A percentile compares a stretch with the other conserved stretches of the same genome.
These are phyloP conservation scores for Blastobotrys aristatus DNA, from an alignment of 1,139 yeast species.

Conservation along the genomic window DNA sequence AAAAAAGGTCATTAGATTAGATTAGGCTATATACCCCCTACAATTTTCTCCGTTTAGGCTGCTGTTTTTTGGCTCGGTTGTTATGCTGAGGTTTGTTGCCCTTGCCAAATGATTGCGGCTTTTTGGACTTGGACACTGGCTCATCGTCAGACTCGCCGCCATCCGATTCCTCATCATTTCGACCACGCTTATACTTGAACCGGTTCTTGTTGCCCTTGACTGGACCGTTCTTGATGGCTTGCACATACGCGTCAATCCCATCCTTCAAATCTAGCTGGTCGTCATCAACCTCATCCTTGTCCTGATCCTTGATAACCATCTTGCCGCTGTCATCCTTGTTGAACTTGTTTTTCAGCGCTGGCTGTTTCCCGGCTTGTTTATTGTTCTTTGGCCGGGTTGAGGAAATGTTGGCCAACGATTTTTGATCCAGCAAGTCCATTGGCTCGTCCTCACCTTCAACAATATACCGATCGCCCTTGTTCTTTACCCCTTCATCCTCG, in stretches of 20 bases:
- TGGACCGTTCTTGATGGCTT: conserved; percentile 90
- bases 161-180: conserved; percentile 48
- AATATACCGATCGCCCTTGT: conserved; percentile 48
- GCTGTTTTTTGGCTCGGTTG: background rate
- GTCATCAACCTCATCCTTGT: conserved; percentile 35
- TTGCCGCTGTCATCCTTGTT: conserved; percentile 43
- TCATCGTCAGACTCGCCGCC: conserved; percentile 30
- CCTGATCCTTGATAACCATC: conserved; percentile 32
- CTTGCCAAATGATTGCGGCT: background rate
- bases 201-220: conserved; percentile 87
- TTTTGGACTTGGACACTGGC: conserved; percentile 1
- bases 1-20: background rate
- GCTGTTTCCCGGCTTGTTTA: conserved; percentile 33
- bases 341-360: conserved; percentile 43
- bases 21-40: background rate
- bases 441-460: conserved; percentile 79
- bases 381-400: conserved; percentile 75
- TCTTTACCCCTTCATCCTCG: conserved; percentile 35
- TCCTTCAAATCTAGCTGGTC: conserved; percentile 48
- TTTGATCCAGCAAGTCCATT: conserved; percentile 79
- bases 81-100: background rate
- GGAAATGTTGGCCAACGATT: conserved; percentile 79
- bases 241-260: conserved; percentile 78
- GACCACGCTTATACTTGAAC: conserved; percentile 69
- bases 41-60: conserved; percentile 11